Conservation (phyloP, 805 yeast genomes). For the Wickerhamomyces xylosicus region DNA sequence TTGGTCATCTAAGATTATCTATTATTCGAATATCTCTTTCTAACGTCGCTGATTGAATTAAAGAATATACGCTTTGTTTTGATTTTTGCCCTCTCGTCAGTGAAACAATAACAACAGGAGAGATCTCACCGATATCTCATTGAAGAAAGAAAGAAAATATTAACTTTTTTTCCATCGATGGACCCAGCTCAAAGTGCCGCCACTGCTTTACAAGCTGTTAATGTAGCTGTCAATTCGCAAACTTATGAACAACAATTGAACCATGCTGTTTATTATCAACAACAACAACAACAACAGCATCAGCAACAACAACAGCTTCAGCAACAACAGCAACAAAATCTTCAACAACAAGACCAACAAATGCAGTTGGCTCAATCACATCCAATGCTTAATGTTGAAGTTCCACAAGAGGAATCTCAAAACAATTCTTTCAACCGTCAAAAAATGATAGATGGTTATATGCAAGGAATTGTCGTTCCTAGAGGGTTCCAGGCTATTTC, state of each 20-base stretch:
- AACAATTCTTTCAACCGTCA: no score
- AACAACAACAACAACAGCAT: slow-evolving; percentile 12
- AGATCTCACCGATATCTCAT: no score
- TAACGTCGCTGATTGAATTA: no score
- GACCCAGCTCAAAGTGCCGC: slow-evolving; percentile 16
- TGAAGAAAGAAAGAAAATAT: no score
- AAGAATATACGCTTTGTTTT: no score
- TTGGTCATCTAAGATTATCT: no score
- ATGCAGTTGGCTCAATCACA: slow-evolving; percentile 4
- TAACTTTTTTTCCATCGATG: no score
- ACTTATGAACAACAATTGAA: slow-evolving; percentile 10
- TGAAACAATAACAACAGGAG: no score
- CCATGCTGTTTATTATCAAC: slow-evolving; percentile 13
- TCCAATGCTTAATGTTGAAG: not conserved
- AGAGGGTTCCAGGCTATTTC: slow-evolving; percentile 13
- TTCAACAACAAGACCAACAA: slow-evolving; percentile 5
- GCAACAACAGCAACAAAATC: slow-evolving; percentile 5
- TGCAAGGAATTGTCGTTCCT: no score
- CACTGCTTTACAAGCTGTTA: slow-evolving; percentile 16
- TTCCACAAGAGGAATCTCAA: not conserved
- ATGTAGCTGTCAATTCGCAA: slow-evolving; percentile 7
- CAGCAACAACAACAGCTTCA: slow-evolving; percentile 10
- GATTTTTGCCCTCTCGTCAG: no score
- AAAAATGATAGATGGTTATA: no score
- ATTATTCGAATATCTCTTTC: no score